Evolutionary conservation across 2,329 filamentous ascomycete genomes (phyloP).

Genomic region (Arachnomyces sp.): DNA sequence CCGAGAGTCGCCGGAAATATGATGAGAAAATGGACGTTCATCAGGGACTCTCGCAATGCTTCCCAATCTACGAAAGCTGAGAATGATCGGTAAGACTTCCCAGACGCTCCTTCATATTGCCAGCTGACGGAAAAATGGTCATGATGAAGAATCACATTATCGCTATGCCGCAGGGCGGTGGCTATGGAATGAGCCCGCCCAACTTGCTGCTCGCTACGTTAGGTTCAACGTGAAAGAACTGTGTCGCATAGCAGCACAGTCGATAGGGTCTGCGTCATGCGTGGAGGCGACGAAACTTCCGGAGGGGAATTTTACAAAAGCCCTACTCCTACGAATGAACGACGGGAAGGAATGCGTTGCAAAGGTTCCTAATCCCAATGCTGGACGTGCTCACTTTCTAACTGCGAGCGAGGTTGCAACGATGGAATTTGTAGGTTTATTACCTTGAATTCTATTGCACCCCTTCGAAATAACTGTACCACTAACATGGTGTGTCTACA

Average conservation of each 20-base stretch:
- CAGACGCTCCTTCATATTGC: no score
- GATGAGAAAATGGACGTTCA: no score
- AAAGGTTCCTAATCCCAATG: constrained; percentile 24
- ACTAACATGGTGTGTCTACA: not conserved
- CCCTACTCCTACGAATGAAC: constrained; percentile 27
- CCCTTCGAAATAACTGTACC: no score
- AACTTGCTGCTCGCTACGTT: constrained; percentile 4
- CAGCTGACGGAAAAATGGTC: no score
- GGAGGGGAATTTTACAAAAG: constrained; percentile 29
- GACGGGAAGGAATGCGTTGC: constrained; percentile 22
- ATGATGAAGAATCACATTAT: constrained; percentile 11
- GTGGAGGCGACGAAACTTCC: constrained; percentile 22
- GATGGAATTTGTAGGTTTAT: constrained; percentile 18
- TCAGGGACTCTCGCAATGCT: no score
- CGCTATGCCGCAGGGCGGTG: constrained; percentile 1
- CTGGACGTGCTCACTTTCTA: constrained; percentile 15
- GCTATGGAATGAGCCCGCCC: constrained; percentile 3
- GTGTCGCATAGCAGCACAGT: no score
- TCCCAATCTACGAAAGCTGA: no score
- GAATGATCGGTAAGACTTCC: no score
- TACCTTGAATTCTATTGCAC: no score
- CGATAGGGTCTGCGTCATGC: no score
- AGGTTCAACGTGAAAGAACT: constrained; percentile 4
- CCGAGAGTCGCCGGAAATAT: no score
- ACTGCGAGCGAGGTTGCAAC: constrained; percentile 22